A percentile compares a stretch with the other conserved stretches of the same genome.
These are phyloP conservation scores for Dipodascopsis tothii DNA, from an alignment of 805 yeast species.

Conservation along the genomic window DNA sequence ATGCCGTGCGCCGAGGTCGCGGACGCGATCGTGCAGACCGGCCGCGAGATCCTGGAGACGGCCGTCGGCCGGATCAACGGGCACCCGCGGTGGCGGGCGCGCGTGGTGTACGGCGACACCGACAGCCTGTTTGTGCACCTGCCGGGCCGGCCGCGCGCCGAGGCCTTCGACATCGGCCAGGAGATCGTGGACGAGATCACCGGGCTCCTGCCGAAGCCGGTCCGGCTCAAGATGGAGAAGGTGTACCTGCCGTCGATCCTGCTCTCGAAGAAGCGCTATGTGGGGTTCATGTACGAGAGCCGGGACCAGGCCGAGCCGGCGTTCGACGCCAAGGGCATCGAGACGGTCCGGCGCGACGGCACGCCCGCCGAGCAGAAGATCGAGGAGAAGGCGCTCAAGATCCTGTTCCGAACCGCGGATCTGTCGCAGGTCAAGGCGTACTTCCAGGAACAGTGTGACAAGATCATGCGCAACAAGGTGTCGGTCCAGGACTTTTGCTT, in stretches of 20 bases:
- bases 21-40: constrained; percentile 87
- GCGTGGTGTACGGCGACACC: constrained; percentile 94
- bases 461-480: constrained; percentile 55
- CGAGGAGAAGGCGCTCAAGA: constrained; percentile 54
- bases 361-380: constrained; percentile 85
- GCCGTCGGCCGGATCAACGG: constrained; percentile 64
- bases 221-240: constrained; percentile 80
- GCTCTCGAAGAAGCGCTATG: constrained; percentile 82
- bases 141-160: constrained; percentile 69
- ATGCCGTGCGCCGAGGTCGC: constrained; percentile 97
- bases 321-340: constrained; percentile 95
- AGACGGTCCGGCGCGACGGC: constrained; percentile 90
- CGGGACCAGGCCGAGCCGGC: constrained; percentile 48
- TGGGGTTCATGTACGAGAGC: constrained; percentile 70
- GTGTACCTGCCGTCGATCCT: constrained; percentile 82
- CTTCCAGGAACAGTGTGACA: constrained; percentile 57
- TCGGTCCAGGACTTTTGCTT: constrained; percentile 80
- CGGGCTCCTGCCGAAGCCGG: constrained; percentile 64
- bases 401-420: constrained; percentile 65
- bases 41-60: constrained; percentile 66
- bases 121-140: constrained; percentile 86
- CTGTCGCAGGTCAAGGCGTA: constrained; percentile 62
- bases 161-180: constrained; percentile 70
- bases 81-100: constrained; percentile 64
- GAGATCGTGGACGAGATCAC: constrained; percentile 64